Evolutionary conservation across 345 rosid genomes (phyloP), one percentile per base, ranked within the genome.

Genomic region (Noccaea caerulescens): DNA sequence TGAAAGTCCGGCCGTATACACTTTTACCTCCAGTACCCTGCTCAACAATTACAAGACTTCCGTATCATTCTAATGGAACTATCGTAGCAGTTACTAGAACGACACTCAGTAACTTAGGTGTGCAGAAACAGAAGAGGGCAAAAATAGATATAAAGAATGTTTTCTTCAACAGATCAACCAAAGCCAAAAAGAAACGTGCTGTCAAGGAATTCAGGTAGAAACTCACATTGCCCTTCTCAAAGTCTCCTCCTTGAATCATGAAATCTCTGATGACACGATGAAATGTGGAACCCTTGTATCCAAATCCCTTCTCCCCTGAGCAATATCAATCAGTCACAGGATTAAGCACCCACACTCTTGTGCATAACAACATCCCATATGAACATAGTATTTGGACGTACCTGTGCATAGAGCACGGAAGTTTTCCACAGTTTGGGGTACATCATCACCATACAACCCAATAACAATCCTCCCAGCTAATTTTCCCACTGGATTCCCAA

Each of bases 21-120:
- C 99, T 95, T 83, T 90, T 95, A 47, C 99, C 99, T 75, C 99
- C 99, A 73, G 98, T 95, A 77, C 99, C 99, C 99, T 95, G 89
- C 78, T 84, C 78, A 36, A 63, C 38, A 67, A 59, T 75, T 52
- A 20, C 23, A 20, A 59, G 72, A 52, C 62, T 41, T 69, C 60
- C 50, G 52, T 63, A 70, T 55, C 10, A 72, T 72, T 20, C 72
- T 60, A 51, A 46, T 27, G 53, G 25, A 71, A 50, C 18, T 38
- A 38, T 41, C 9, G 8, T n/a, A 68, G 23, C 13, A 55, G 68
- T 49, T 43, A 58, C 32, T 41, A 52, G 3, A 59, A 58, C 33
- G 9, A 23, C 4, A 8, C 16, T 39, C 38, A 34, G 51, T 36
- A 52, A 50, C 49, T 58, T 5, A 20, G 61, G 58, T 58, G 43